These are phyloP conservation scores for Annona cherimola DNA, from an alignment of 164 flowering plant species.

Conservation along the genomic window DNA sequence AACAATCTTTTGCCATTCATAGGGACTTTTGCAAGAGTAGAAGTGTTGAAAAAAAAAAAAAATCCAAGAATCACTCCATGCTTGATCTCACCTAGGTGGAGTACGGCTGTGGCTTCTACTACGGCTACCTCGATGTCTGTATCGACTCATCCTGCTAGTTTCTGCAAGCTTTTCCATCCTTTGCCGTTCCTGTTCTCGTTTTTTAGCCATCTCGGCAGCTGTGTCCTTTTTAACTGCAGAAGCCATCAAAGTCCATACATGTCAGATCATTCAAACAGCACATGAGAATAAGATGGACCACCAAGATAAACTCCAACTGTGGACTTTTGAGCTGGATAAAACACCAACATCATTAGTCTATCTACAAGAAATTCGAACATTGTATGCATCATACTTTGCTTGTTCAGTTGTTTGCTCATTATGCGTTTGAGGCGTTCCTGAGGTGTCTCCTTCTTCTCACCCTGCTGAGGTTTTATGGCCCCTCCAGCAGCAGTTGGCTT, in stretches of 20 bases:
- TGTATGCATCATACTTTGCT: constrained; percentile 58
- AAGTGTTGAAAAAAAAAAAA: background rate
- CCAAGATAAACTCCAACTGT: background rate
- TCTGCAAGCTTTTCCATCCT: constrained; percentile 95
- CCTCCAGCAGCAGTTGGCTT: constrained; percentile 47
- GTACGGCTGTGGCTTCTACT: constrained; percentile 88
- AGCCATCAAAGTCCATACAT: background rate
- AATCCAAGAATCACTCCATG: background rate
- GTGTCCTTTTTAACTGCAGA: constrained; percentile 84
- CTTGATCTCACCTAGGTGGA: constrained; percentile 57
- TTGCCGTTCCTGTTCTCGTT: constrained; percentile 87
- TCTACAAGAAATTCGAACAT: background rate
- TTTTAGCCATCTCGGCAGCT: constrained; percentile 84
- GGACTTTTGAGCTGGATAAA: background rate
- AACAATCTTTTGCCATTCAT: too few relatives aligned
- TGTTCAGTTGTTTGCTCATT: constrained; percentile 90
- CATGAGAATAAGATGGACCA: background rate
- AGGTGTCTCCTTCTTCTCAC: constrained; percentile 96
- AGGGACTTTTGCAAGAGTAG: too few relatives aligned
- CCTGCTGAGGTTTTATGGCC: constrained; percentile 47
- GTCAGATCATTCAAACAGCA: background rate
- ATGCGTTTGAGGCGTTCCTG: constrained; percentile 97
- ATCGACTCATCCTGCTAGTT: constrained; percentile 60
- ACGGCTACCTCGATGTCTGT: constrained; percentile 65
- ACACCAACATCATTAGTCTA: background rate